These are phyloP conservation scores for Stephania yunnanensis DNA, from an alignment of 164 flowering plant species.

Conservation along the genomic window DNA sequence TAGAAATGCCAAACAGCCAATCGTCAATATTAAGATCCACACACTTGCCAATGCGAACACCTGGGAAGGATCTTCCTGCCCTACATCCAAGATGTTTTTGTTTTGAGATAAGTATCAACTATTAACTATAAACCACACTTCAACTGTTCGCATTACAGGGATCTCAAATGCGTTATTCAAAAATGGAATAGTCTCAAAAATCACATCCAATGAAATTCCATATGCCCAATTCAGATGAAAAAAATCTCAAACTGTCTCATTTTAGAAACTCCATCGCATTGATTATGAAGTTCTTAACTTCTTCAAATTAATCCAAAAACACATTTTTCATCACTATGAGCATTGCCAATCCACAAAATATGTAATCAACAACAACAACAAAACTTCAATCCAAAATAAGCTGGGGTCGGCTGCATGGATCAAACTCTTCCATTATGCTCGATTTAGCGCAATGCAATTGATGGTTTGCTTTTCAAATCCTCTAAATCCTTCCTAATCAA, in stretches of 20 bases:
- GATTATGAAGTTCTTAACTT: no score
- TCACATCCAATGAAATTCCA: not conserved
- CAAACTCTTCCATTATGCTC: no score
- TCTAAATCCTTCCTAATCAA: no score
- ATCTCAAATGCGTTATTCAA: not conserved
- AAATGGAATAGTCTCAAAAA: not conserved
- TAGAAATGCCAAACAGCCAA: constrained; percentile 61
- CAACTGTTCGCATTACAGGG: not conserved
- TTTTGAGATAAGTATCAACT: constrained; percentile 19
- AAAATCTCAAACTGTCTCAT: not conserved
- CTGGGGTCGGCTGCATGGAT: no score
- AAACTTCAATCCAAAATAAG: no score
- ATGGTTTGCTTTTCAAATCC: no score
- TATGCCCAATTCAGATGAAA: not conserved
- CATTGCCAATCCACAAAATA: not conserved
- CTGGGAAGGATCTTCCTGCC: constrained; percentile 97
- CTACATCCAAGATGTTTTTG: constrained; percentile 49
- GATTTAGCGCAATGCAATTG: no score
- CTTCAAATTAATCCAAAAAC: no score
- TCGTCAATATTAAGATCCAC: constrained; percentile 68
- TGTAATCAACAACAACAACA: not conserved
- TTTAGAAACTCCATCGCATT: no score
- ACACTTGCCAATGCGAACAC: constrained; percentile 74
- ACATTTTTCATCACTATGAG: not conserved
- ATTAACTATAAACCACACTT: not conserved